Conservation (phyloP, 1,284 basidiomycete genomes). For the Tilletia walkeri region DNA sequence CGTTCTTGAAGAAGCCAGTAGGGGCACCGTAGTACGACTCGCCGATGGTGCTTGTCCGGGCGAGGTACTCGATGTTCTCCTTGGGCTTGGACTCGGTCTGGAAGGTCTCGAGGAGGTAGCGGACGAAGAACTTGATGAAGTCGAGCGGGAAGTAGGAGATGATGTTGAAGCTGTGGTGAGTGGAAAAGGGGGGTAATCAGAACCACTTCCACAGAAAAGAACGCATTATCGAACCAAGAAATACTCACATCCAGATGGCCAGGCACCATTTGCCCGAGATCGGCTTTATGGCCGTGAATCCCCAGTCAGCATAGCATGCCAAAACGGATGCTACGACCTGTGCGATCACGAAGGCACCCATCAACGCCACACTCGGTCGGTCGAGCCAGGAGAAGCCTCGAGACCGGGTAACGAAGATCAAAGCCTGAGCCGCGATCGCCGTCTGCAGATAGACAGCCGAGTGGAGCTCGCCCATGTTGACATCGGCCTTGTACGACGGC, state of each 20-base stretch:
- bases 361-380: slow-evolving; percentile 82
- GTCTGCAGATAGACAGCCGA: slow-evolving; percentile 83
- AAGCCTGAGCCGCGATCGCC: slow-evolving; percentile 94
- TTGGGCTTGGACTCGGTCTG: slow-evolving; percentile 14
- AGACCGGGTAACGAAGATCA: slow-evolving; percentile 94
- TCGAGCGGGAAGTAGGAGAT: slow-evolving; percentile 93
- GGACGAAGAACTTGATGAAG: slow-evolving; percentile 93
- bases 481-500: slow-evolving; percentile 55
- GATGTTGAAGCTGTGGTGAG: slow-evolving; percentile 63
- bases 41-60: background rate
- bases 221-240: no score
- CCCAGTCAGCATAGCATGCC: slow-evolving; percentile 73
- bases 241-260: slow-evolving; percentile 68
- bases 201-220: no score
- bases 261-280: slow-evolving; percentile 76
- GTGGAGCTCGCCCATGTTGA: slow-evolving; percentile 60
- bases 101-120: slow-evolving; percentile 75
- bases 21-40: slow-evolving; percentile 1
- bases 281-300: slow-evolving; percentile 40
- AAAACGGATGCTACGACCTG: slow-evolving; percentile 94
- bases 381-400: slow-evolving; percentile 99
- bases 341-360: slow-evolving; percentile 85
- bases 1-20: background rate
- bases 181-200: no score
- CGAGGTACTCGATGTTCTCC: slow-evolving; percentile 4